phyloP scores from a whole-genome alignment of 768 basidiomycete genomes.

The Saitozyma sp. region DNA sequence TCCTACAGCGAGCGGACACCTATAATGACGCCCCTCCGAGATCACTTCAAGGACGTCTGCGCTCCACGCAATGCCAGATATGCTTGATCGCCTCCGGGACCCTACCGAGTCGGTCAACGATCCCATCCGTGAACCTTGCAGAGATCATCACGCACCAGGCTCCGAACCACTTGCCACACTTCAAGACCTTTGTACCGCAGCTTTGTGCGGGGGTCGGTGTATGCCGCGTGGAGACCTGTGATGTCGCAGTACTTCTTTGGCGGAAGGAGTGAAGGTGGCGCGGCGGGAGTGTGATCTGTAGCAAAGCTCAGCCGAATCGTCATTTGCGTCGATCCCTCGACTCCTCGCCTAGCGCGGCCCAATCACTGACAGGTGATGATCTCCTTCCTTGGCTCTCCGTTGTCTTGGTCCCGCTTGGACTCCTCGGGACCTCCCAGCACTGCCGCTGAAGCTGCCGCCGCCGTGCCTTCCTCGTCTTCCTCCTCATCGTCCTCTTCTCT shows the following conservation, averaged over 20 bases:
- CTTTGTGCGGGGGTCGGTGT: conserved; percentile 54
- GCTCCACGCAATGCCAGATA: conserved; percentile 48
- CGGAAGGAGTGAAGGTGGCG: conserved; percentile 53
- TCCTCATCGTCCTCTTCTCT: conserved; percentile 21
- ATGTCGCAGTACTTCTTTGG: conserved; percentile 57
- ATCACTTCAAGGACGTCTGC: conserved; percentile 43
- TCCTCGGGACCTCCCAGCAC: conserved; percentile 7
- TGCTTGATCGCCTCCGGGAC: conserved; percentile 50
- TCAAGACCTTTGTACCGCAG: conserved; percentile 54
- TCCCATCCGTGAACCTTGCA: not conserved
- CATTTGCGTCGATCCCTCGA: not conserved
- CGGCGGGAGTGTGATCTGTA: conserved; percentile 49
- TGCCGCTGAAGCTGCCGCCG: not conserved
- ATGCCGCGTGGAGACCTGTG: conserved; percentile 54
- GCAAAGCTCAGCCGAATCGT: no score
- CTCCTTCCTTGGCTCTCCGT: conserved; percentile 33
- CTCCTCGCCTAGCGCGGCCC: not conserved
- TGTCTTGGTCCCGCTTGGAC: conserved; percentile 14
- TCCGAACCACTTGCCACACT: conserved; percentile 53
- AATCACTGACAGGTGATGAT: conserved; percentile 47
- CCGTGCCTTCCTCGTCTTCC: conserved; percentile 7
- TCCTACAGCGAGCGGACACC: not conserved
- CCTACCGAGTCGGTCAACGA: conserved; percentile 25
- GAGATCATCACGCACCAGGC: conserved; percentile 39
- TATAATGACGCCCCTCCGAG: not conserved